Evolutionary conservation across 495 filamentous ascomycete species (phyloP), one percentile per base, ranked within the genome.

Genomic region (Lophium mytilinum): DNA sequence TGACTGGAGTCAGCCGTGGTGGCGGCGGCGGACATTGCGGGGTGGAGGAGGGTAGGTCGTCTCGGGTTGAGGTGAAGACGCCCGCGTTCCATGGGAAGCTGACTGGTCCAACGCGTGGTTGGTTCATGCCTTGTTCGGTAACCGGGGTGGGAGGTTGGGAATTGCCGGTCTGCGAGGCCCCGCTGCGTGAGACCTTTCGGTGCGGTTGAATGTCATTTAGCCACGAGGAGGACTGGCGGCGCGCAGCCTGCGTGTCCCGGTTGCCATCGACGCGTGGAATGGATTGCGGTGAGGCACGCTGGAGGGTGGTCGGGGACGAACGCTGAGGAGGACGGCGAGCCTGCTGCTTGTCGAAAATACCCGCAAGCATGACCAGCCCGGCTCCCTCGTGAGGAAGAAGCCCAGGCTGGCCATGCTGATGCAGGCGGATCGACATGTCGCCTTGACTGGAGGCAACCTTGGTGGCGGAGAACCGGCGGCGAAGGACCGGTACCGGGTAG

Each of bases 401-500:
- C n/a, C n/a, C n/a, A n/a, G n/a, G n/a, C n/a, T n/a, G n/a, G n/a
- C n/a, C n/a, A n/a, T n/a, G n/a, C n/a, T n/a, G n/a, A n/a, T n/a
- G n/a, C n/a, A n/a, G n/a, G n/a, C n/a, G n/a, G n/a, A n/a, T n/a
- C n/a, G n/a, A n/a, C n/a, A n/a, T n/a, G n/a, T n/a, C n/a, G n/a
- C n/a, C n/a, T n/a, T n/a, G n/a, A n/a, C n/a, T n/a, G n/a, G n/a
- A n/a, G n/a, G n/a, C n/a, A n/a, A n/a, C n/a, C n/a, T n/a, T n/a
- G n/a, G n/a, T n/a, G n/a, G n/a, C n/a, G n/a, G n/a, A n/a, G n/a
- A n/a, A n/a, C n/a, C n/a, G n/a, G n/a, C n/a, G n/a, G 68, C 43
- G 46, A 69, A 67, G 4, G 66, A 58, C 18, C 68, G 68, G 47
- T 66, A 69, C 18, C 53, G 62, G 19, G 56, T 53, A 33, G 49